These are phyloP conservation scores for Penicillium sclerotiorum DNA, from an alignment of 2,329 filamentous ascomycete genomes.

Conservation along the genomic window DNA sequence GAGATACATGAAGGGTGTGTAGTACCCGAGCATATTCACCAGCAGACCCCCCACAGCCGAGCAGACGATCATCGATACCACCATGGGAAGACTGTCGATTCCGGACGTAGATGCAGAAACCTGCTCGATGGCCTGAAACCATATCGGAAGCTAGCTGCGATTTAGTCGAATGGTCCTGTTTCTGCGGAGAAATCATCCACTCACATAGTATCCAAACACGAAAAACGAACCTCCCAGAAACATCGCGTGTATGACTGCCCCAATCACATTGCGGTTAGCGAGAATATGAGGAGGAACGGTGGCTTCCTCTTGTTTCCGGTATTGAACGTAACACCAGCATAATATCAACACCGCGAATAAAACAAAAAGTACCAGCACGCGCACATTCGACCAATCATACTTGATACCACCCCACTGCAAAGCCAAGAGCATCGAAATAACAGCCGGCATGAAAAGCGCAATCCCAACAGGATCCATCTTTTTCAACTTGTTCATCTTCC, in stretches of 20 bases:
- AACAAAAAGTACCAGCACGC: constrained; percentile 52
- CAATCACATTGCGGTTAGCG: constrained; percentile 47
- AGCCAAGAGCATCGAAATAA: constrained; percentile 52
- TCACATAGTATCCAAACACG: constrained; percentile 49
- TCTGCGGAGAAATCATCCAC: neutral
- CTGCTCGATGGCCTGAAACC: constrained; percentile 45
- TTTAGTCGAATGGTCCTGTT: neutral
- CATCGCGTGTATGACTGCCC: constrained; percentile 45
- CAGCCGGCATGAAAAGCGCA: constrained; percentile 46
- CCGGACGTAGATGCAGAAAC: constrained; percentile 38
- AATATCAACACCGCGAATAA: constrained; percentile 53
- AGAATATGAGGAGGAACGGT: constrained; percentile 50
- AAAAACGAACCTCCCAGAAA: constrained; percentile 49
- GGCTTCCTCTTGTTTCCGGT: constrained; percentile 45
- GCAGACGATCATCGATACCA: constrained; percentile 35
- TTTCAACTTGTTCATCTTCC: constrained; percentile 26
- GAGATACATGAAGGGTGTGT: constrained; percentile 42
- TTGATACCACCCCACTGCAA: constrained; percentile 52
- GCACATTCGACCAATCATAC: constrained; percentile 48
- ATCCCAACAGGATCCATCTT: constrained; percentile 49
- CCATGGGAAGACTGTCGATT: constrained; percentile 41
- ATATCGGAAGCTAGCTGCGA: constrained; percentile 43
- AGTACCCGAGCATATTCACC: constrained; percentile 41
- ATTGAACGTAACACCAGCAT: constrained; percentile 43
- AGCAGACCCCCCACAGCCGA: constrained; percentile 35